Evolutionary conservation across 768 basidiomycete genomes (phyloP).

Genomic region (Lanmaoa pseudosensibilis): DNA sequence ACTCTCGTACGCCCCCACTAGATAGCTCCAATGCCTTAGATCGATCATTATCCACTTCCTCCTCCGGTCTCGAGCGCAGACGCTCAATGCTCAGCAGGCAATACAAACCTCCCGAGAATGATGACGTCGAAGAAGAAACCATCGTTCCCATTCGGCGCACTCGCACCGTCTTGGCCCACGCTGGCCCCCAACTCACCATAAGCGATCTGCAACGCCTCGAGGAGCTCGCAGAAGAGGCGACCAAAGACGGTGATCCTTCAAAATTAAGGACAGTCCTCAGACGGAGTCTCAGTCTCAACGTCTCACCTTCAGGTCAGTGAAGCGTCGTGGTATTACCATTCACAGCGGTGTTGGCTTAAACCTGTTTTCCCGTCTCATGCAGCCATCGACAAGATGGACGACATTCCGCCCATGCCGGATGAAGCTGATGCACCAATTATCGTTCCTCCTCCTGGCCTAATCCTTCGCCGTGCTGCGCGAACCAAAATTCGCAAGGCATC

Average conservation of each 20-base stretch:
- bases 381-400: slow-evolving; percentile 71
- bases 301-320: slow-evolving; percentile 78
- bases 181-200: slow-evolving; percentile 86
- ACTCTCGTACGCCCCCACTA: slow-evolving; percentile 62
- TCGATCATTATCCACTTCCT: slow-evolving; percentile 45
- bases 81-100: slow-evolving; percentile 94
- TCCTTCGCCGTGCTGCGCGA: slow-evolving; percentile 86
- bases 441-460: slow-evolving; percentile 77
- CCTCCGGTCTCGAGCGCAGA: slow-evolving; percentile 69
- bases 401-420: slow-evolving; percentile 66
- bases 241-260: slow-evolving; percentile 76
- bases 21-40: slow-evolving; percentile 44
- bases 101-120: slow-evolving; percentile 79
- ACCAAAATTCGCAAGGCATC: slow-evolving; percentile 93
- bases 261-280: slow-evolving; percentile 76
- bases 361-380: slow-evolving; percentile 10
- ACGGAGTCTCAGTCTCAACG: slow-evolving; percentile 85
- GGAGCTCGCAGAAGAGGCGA: slow-evolving; percentile 88
- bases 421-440: slow-evolving; percentile 92
- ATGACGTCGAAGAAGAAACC: slow-evolving; percentile 70
- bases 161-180: slow-evolving; percentile 62
- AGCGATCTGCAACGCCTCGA: slow-evolving; percentile 94
- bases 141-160: slow-evolving; percentile 70
- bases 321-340: slow-evolving; percentile 9
- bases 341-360: slow-evolving; percentile 22